Evolutionary conservation across 2,329 filamentous ascomycete species (phyloP), one percentile per base, ranked within the genome.

Genomic region (Aureobasidium subglaciale): DNA sequence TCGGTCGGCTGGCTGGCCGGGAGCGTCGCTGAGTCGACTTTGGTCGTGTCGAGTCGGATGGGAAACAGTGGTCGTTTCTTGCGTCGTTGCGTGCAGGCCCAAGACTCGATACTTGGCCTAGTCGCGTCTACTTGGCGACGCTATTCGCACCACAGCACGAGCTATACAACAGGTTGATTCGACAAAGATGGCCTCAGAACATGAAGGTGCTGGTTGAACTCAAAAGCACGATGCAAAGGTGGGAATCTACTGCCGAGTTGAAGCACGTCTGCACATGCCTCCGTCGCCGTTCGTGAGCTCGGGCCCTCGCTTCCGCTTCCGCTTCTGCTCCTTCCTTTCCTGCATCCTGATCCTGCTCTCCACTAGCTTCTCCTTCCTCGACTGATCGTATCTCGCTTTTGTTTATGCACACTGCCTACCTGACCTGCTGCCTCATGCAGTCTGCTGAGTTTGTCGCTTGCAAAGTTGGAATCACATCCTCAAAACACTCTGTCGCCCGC

Each of bases 191-290:
- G 38, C 25, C 35, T 35, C 27, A 54, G 34, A 38, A 18, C 50
- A 54, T 54, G 4, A 20, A 43, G 25, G 34, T 40, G 37, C 32
- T 53, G 48, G 35, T n/a, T 53, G 35, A 53, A 53, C 24, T 53
- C 50, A 54, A 54, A 34, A 38, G 30, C 50, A 30, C 16, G 37
- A 29, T 25, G 34, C 25, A 43, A 42, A 52, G 37, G 37, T 43
- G 50, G 49, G 50, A 34, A 54, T 37, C 34, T 29, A 29, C 38
- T 54, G 30, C 50, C 50, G 50, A 54, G 16, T 35, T 35, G 16
- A 43, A 16, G 29, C 37, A 43, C 50, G 50, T 42, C 50, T 54
- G 37, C 50, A 43, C 50, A 40, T 52, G 48, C 48, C 48, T 42
- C 24, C 18, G 20, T 18, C 35, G 11, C 35, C 46, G 18, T 52